Evolutionary conservation across 768 basidiomycete species (phyloP).

Genomic region (Omphalotus guepiniiformis): DNA sequence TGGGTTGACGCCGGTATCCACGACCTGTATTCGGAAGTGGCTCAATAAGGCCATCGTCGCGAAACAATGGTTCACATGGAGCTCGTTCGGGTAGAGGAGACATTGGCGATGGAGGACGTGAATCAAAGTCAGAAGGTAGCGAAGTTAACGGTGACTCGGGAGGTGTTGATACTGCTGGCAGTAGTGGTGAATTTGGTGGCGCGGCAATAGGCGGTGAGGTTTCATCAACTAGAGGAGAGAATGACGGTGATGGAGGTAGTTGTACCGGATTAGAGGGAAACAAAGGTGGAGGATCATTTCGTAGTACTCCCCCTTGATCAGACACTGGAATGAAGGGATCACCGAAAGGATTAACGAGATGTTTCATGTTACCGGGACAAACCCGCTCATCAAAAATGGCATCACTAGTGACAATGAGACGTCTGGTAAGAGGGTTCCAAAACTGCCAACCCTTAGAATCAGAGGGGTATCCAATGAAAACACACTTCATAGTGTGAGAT

Average conservation of each 20-base stretch:
- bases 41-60: background rate
- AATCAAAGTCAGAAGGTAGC: background rate
- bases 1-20: background rate
- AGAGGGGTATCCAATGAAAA: slow-evolving; percentile 34
- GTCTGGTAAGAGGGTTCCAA: slow-evolving; percentile 26
- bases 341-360: background rate
- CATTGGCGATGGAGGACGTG: background rate
- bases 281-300: background rate
- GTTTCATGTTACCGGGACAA: slow-evolving; percentile 19
- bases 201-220: no score
- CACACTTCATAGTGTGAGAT: slow-evolving; percentile 25
- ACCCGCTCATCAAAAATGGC: slow-evolving; percentile 30
- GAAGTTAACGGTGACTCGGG: background rate
- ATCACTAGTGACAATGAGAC: slow-evolving; percentile 21
- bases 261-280: no score
- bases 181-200: background rate
- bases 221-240: no score
- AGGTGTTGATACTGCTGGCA: background rate
- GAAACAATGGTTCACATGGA: background rate
- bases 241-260: no score
- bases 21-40: slow-evolving; percentile 1
- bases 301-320: background rate
- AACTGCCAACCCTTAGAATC: slow-evolving; percentile 31
- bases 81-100: background rate
- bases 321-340: background rate